These are phyloP conservation scores for Stagonosporopsis cucurbitacearum DNA, from an alignment of 2,329 filamentous ascomycete genomes.

Conservation along the genomic window DNA sequence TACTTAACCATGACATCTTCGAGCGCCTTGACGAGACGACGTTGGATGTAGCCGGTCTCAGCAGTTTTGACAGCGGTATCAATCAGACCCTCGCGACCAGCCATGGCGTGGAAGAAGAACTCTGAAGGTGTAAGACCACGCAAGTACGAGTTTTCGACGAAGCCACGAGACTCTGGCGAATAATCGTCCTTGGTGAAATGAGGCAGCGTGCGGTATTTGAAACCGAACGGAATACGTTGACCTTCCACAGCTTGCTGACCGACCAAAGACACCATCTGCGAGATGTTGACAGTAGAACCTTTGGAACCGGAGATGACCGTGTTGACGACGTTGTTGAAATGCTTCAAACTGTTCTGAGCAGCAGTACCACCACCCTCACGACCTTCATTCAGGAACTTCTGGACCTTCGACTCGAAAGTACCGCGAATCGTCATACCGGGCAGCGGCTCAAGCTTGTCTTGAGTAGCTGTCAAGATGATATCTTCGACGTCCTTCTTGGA, in stretches of 20 bases:
- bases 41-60: conserved; percentile 98
- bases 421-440: conserved; percentile 99
- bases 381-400: conserved; percentile 89
- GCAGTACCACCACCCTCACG: conserved; percentile 95
- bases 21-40: conserved; percentile 95
- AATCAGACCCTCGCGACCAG: conserved; percentile 98
- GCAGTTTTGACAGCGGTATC: conserved; percentile 99
- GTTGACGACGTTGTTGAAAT: conserved; percentile 93
- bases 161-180: conserved; percentile 93
- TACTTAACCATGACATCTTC: conserved; percentile 98
- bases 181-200: conserved; percentile 99
- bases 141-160: conserved; percentile 98
- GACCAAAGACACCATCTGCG: conserved; percentile 98
- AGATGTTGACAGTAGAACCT: conserved; percentile 98
- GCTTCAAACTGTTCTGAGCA: conserved; percentile 90
- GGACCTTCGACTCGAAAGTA: conserved; percentile 97
- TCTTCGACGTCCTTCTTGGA: conserved; percentile 82
- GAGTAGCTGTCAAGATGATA: conserved; percentile 79
- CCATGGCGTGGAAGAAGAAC: conserved; percentile 99
- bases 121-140: conserved; percentile 93
- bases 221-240: conserved; percentile 98
- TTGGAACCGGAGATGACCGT: conserved; percentile 98
- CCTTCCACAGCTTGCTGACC: conserved; percentile 98
- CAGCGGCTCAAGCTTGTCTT: conserved; percentile 86
- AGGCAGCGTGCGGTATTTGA: conserved; percentile 95